These are phyloP conservation scores for Thyridium curvatum DNA, from an alignment of 2,329 filamentous ascomycete genomes.

Conservation along the genomic window DNA sequence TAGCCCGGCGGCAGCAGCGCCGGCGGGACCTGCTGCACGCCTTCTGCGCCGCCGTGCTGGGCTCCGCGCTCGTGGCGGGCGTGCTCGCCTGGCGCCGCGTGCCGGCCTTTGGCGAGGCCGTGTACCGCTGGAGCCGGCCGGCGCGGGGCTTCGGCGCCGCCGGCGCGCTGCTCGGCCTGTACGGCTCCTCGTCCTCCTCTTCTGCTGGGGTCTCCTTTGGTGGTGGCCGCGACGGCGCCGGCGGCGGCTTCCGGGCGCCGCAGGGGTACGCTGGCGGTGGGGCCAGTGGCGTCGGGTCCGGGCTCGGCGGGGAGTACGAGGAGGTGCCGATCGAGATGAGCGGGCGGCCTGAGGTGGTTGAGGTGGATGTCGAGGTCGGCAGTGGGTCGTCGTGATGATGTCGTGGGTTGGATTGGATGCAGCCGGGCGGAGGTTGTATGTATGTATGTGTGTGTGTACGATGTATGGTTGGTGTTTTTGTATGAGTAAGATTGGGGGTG, in stretches of 20 bases:
- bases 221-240: conserved; percentile 1
- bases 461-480: no score
- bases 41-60: conserved; percentile 26
- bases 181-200: no score
- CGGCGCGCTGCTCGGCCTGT: conserved; percentile 33
- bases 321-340: conserved; percentile 3
- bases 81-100: conserved; percentile 32
- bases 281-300: no score
- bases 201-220: no score
- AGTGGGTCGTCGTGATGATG: no score
- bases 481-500: no score
- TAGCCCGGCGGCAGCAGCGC: no score
- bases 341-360: background rate
- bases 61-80: conserved; percentile 30
- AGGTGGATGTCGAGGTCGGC: background rate
- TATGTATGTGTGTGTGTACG: no score
- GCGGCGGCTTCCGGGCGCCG: no score
- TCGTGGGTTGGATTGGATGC: no score
- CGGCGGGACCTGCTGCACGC: conserved; percentile 22
- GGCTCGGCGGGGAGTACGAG: background rate
- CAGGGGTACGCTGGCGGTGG: background rate
- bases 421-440: no score
- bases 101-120: conserved; percentile 36
- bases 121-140: conserved; percentile 33
- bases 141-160: conserved; percentile 35